Conservation (phyloP, 352 stramenopile species). For the Globisporangium rhizosaccharum region DNA sequence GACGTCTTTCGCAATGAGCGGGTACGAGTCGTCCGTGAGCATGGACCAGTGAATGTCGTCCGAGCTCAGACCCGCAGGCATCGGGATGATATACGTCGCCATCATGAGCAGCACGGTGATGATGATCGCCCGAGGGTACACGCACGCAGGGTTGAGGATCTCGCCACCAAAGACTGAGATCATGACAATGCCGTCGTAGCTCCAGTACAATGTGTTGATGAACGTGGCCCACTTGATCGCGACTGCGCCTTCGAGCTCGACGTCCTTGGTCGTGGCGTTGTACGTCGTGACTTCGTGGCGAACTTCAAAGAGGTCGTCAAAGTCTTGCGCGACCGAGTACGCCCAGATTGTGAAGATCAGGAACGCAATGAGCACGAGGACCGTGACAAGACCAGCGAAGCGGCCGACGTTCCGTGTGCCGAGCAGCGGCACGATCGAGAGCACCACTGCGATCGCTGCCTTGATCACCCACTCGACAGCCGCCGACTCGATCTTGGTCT, state of each 20-base stretch:
- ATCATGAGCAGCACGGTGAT: constrained; percentile 47
- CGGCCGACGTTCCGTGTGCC: constrained; percentile 30
- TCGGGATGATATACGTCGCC: constrained; percentile 73
- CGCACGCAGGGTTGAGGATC: constrained; percentile 74
- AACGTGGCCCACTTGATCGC: constrained; percentile 75
- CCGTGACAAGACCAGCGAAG: constrained; percentile 21
- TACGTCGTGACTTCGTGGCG: constrained; percentile 23
- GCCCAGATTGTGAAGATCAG: constrained; percentile 45
- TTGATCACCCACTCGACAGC: constrained; percentile 29
- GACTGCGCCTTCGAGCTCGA: constrained; percentile 21
- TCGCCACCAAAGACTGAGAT: constrained; percentile 89
- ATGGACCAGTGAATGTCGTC: constrained; percentile 33
- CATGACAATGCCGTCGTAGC: constrained; percentile 92
- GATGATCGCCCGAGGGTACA: constrained; percentile 85
- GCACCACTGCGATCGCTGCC: constrained; percentile 23
- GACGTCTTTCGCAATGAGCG: constrained; percentile 56
- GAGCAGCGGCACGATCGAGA: constrained; percentile 32
- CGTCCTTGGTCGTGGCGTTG: constrained; percentile 13
- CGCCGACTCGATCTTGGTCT: constrained; percentile 20
- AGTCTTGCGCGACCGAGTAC: constrained; percentile 17
- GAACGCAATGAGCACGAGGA: constrained; percentile 33
- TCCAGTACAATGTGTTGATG: constrained; percentile 95
- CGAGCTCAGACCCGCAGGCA: constrained; percentile 7
- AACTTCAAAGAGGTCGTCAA: constrained; percentile 38
- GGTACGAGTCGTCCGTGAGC: constrained; percentile 79